Percentiles rank a stretch among this genome's conserved stretches.
Conservation (phyloP, 257 asterid species). For the Salvia rosmarinus region DNA sequence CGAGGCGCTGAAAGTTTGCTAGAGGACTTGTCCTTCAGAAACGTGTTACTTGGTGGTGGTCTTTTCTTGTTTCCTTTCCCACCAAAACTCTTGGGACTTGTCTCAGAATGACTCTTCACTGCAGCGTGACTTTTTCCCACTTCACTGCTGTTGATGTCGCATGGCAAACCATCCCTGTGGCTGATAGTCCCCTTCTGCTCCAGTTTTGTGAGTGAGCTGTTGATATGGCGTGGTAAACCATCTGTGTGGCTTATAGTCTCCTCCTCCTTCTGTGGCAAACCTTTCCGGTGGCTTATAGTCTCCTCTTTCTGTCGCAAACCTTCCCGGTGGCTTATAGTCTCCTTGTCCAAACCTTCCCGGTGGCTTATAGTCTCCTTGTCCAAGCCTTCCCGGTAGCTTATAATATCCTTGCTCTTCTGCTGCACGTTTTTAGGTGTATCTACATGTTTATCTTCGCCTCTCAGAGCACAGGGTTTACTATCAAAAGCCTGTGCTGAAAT, state of each 20-base stretch:
- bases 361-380: conserved; percentile 33
- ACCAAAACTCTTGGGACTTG: conserved; percentile 24
- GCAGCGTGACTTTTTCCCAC: conserved; percentile 29
- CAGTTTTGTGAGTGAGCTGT: conserved; percentile 27
- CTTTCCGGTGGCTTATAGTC: conserved; percentile 20
- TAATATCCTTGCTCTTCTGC: conserved; percentile 34
- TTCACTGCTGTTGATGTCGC: too few species aligned
- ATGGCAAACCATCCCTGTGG: conserved; percentile 1
- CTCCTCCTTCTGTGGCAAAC: conserved; percentile 14
- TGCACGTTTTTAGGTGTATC: conserved; percentile 34
- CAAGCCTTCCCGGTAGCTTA: conserved; percentile 28
- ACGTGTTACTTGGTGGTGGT: conserved; percentile 8
- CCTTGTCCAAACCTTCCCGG: conserved; percentile 32
- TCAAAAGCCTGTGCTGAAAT: conserved; percentile 25
- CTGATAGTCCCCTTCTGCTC: conserved; percentile 29
- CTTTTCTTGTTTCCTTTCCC: conserved; percentile 35
- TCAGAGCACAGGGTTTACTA: conserved; percentile 24
- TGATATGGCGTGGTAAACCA: conserved; percentile 26
- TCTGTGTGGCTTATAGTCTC: conserved; percentile 36
- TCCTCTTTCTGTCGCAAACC: conserved; percentile 15
- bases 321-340: conserved; percentile 32
- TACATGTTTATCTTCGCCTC: conserved; percentile 30
- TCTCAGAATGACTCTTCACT: conserved; percentile 30
- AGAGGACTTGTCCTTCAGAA: conserved; percentile 30
- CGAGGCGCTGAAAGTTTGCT: conserved; percentile 27